Conservation (phyloP, 1,139 yeast genomes). For the Lodderomyces jiufengensis region DNA sequence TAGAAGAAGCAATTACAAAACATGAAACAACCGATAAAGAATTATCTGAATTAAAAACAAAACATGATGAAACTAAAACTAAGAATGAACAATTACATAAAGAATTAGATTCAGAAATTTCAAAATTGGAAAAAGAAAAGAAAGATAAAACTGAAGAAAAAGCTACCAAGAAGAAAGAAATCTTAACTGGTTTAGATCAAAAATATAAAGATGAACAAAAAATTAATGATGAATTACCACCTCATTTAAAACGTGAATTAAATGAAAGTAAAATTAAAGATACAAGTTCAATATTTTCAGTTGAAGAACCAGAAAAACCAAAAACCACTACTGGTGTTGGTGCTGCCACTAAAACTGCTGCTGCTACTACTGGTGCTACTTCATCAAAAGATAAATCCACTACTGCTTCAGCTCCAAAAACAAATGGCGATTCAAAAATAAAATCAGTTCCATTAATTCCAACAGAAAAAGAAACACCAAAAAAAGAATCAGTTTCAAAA, state of each 20-base stretch:
- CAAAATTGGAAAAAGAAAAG: slow-evolving; percentile 28
- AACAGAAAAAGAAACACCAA: slow-evolving; percentile 10
- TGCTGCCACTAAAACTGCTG: slow-evolving; percentile 9
- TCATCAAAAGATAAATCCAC: slow-evolving; percentile 1
- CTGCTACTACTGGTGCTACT: slow-evolving; percentile 3
- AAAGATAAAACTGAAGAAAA: slow-evolving; percentile 28
- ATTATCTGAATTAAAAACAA: slow-evolving; percentile 27
- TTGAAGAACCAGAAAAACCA: slow-evolving; percentile 20
- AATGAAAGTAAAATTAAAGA: slow-evolving; percentile 40
- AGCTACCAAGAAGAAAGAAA: slow-evolving; percentile 31
- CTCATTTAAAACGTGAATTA: slow-evolving; percentile 45
- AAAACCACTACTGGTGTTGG: slow-evolving; percentile 11
- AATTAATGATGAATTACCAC: slow-evolving; percentile 50
- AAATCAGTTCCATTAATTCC: slow-evolving; percentile 16
- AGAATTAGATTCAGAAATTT: slow-evolving; percentile 32
- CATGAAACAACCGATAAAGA: slow-evolving; percentile 34
- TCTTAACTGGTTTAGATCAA: slow-evolving; percentile 29
- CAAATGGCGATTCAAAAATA: slow-evolving; percentile 6
- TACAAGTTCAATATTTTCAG: slow-evolving; percentile 39
- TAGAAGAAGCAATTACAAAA: slow-evolving; percentile 27
- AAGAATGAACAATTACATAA: slow-evolving; percentile 24
- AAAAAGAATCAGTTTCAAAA: not conserved
- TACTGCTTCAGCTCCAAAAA: not conserved
- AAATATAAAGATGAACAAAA: slow-evolving; percentile 40
- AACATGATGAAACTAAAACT: slow-evolving; percentile 23